phyloP scores from a whole-genome alignment of 208 protist genomes.

The Leishmania mexicana region DNA sequence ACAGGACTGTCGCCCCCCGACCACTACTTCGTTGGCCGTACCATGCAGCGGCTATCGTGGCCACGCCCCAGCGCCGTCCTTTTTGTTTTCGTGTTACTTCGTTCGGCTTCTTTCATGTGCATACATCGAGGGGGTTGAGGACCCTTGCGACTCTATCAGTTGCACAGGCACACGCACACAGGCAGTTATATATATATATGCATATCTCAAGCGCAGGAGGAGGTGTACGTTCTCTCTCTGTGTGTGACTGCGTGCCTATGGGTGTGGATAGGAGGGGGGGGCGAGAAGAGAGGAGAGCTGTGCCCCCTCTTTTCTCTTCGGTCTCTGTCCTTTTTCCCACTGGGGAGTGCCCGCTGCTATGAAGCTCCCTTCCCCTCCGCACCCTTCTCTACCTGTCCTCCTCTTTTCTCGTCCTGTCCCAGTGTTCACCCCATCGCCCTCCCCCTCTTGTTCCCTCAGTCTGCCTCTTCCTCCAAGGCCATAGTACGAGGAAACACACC shows the following conservation, averaged over 20 bases:
- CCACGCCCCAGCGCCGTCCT: neutral
- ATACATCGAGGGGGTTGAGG: neutral
- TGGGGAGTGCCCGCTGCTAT: neutral
- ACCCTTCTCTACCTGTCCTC: neutral
- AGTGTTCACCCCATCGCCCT: neutral
- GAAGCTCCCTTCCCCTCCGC: neutral
- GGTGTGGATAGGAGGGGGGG: too few species aligned
- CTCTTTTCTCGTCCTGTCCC: neutral
- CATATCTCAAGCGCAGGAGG: too few species aligned
- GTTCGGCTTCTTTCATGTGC: neutral
- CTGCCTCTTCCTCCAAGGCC: neutral
- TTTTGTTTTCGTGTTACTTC: neutral
- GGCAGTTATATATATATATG: neutral
- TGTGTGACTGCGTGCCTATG: neutral
- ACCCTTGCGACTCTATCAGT: neutral
- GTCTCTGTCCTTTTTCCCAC: neutral
- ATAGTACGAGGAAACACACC: neutral
- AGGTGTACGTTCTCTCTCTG: neutral
- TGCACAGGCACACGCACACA: neutral
- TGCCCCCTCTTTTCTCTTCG: neutral
- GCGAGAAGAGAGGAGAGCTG: neutral
- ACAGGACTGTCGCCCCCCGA: too few species aligned
- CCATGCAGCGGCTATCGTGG: too few species aligned
- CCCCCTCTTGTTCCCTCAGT: neutral
- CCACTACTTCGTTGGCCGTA: too few species aligned